Base-by-base conservation (phyloP, 2,329 filamentous ascomycete genomes). In the Exophiala alcalophila region DNA sequence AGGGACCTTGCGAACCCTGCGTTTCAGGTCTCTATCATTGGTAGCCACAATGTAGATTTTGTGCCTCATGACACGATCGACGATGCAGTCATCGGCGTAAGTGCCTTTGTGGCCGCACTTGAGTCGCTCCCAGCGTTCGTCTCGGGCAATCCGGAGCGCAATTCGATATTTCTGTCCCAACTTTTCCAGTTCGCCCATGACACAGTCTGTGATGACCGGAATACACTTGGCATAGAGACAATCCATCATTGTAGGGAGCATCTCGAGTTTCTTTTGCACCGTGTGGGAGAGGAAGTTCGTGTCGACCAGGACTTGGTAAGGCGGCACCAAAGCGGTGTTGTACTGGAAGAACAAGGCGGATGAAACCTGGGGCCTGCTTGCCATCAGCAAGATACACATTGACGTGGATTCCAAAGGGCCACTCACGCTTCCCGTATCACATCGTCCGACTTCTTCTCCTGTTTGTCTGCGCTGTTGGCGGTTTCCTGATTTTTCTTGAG, bases 221-320 rank as follows among this genome's bases (percentile, higher is more conserved):
- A 82, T 87, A 63, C 86, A 92, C 59, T 94, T 94, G 12, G 91
- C 91, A 63, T 90, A 94, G 4, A 98, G 76, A 40, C 86, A 85
- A 64, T 96, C 89, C 87, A 96, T 95, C 72, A 96, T 86, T 3
- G 84, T 82, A 48, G 91, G 83, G 14, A 94, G 76, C 9, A 97
- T 71, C 23, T 90, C 87, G 14, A 97, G 78, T 69, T 98, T 97
- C 55, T 84, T 81, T 65, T 90, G 86, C 2, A 97, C 86, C 0
- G 89, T 92, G 66, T 95, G 89, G 26, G 82, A 87, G 51, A 95
- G 76, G 61, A 95, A 95, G 63, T 94, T 94, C 64, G 88, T 91
- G 65, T 94, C 87, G 59, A 92, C 77, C 7, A 94, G 78, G 43
- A 91, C 77, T 35, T 71, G 74, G 71, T 94, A 94, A 1, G 89